Conservation (phyloP, 768 basidiomycete species). For the Leucocoprinus leucothites region DNA sequence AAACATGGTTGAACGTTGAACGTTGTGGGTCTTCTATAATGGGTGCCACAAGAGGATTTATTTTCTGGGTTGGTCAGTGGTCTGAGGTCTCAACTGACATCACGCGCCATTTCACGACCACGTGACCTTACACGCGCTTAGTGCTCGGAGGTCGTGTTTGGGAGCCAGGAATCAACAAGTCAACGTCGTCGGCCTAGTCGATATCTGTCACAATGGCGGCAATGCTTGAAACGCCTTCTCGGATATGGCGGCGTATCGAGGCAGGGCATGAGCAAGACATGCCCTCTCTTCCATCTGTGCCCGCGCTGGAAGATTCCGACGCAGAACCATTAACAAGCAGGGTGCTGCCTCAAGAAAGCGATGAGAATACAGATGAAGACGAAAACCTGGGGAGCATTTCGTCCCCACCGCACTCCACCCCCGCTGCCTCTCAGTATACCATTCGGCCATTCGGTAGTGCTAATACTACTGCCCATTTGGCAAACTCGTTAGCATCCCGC, state of each 20-base stretch:
- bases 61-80: too few relatives aligned
- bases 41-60: too few relatives aligned
- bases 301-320: slow-evolving; percentile 65
- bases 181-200: background rate
- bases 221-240: slow-evolving; percentile 76
- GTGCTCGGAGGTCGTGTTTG: too few relatives aligned
- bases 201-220: slow-evolving; percentile 35
- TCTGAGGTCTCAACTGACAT: too few relatives aligned
- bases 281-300: slow-evolving; percentile 79
- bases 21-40: too few relatives aligned
- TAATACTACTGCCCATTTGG: slow-evolving; percentile 47
- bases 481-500: slow-evolving; percentile 45
- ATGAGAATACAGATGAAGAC: slow-evolving; percentile 30
- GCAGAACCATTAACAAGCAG: slow-evolving; percentile 26
- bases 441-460: slow-evolving; percentile 44
- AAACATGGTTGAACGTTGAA: too few relatives aligned
- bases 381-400: slow-evolving; percentile 39
- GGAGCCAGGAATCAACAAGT: too few relatives aligned
- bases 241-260: slow-evolving; percentile 82
- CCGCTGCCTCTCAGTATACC: slow-evolving; percentile 47
- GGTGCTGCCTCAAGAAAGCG: slow-evolving; percentile 25
- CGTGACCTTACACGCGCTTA: too few relatives aligned
- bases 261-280: slow-evolving; percentile 71
- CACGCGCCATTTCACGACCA: too few relatives aligned
- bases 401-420: slow-evolving; percentile 67